Evolutionary conservation across 345 rosid species (phyloP), one percentile per base, ranked within the genome.

Genomic region (Litchi chinensis): DNA sequence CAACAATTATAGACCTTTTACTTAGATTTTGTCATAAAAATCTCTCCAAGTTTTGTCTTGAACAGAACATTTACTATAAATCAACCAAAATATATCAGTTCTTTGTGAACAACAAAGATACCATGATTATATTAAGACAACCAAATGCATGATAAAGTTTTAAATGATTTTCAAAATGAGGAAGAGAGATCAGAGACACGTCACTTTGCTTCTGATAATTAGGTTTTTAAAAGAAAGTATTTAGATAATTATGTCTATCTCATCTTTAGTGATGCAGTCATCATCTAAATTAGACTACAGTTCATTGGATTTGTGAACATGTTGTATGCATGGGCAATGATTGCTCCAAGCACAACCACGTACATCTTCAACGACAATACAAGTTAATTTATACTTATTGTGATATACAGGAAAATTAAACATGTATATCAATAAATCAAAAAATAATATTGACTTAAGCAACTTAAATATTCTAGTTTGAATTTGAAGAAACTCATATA

Each of bases 401-500:
- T 8, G n/a, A 69, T 10, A 37, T 26, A 37, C 1, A 19, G 28
- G 6, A 28, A 19, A 59, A 73, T 21, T 26, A 26, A 64, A 15
- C 24, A 54, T 12, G 7, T 7, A 60, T 19, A 44, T 8, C 28
- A 11, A 26, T 15, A 77, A 43, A 13, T 32, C 4, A 56, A 32
- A 26, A 77, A 26, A 26, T 37, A 72, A 41, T 24, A 41, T 54
- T 50, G 22, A 60, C n/a, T 9, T 63, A 65, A 68, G n/a, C 28
- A 2, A 52, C 66, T 41, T 12, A 10, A 10, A 70, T 77, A 10
- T 46, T 16, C 66, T 37, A 26, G 64, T 21, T 68, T 16, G 50
- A 41, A 40, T 62, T 46, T 21, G 21, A 68, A 32, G 18, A 66
- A 50, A 60, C 39, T 65, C 78, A 66, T 76, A 63, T 39, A 57